Evolutionary conservation across 768 basidiomycete genomes (phyloP).

Genomic region (Podaxis mareebaensis): DNA sequence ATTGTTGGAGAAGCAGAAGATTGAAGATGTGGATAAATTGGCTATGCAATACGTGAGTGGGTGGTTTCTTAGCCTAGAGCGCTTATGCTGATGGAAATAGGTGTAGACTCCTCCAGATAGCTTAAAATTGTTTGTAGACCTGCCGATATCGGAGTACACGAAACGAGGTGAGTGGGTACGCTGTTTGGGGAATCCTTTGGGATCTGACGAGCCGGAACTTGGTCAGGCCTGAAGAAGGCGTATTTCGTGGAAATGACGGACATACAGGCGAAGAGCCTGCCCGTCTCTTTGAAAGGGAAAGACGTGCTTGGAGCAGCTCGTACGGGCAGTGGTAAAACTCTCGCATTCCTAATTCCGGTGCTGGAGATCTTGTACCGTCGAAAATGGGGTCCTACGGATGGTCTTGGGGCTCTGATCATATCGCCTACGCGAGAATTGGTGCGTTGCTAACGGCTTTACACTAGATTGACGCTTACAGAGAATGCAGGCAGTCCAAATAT

Average conservation of each 20-base stretch:
- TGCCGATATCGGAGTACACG: slow-evolving; percentile 81
- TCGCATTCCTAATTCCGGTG: slow-evolving; percentile 93
- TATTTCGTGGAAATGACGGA: slow-evolving; percentile 90
- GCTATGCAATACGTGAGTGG: slow-evolving; percentile 51
- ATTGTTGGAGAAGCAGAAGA: slow-evolving; percentile 46
- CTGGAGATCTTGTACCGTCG: slow-evolving; percentile 87
- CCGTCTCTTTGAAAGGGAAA: slow-evolving; percentile 87
- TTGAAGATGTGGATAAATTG: slow-evolving; percentile 49
- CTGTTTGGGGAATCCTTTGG: not conserved
- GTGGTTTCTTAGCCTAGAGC: not conserved
- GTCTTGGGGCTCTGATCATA: slow-evolving; percentile 87
- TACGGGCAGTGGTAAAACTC: slow-evolving; percentile 96
- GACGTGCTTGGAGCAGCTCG: slow-evolving; percentile 96
- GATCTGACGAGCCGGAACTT: not conserved
- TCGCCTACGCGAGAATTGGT: slow-evolving; percentile 94
- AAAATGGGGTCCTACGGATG: slow-evolving; percentile 95
- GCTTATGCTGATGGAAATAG: slow-evolving; percentile 16
- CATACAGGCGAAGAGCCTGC: slow-evolving; percentile 90
- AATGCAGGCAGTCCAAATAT: slow-evolving; percentile 91
- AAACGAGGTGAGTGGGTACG: slow-evolving; percentile 56
- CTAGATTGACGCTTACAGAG: not conserved
- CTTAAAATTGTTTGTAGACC: slow-evolving; percentile 62
- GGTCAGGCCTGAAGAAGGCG: slow-evolving; percentile 78
- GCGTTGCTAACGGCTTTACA: slow-evolving; percentile 26
- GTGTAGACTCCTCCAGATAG: slow-evolving; percentile 52